Conservation (phyloP, 495 filamentous ascomycete species). For the Bathelium albidoporum region DNA sequence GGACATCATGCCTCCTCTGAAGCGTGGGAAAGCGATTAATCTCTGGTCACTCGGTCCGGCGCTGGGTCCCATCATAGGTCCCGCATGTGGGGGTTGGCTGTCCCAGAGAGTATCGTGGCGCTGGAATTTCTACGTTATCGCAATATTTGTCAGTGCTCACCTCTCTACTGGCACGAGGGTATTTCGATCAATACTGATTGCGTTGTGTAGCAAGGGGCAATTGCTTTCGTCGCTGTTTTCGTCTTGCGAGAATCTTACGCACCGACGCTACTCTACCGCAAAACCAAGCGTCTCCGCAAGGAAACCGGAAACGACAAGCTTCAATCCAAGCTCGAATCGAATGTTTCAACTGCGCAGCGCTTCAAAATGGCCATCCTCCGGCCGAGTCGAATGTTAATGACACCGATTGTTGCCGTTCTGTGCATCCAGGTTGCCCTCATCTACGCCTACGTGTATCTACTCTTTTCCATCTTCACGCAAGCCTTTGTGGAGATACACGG, state of each 20-base stretch:
- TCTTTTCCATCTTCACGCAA: constrained; percentile 40
- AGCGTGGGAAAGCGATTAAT: constrained; percentile 23
- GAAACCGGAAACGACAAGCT: constrained; percentile 23
- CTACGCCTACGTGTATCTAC: constrained; percentile 24
- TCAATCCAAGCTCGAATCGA: constrained; percentile 31
- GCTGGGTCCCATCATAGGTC: constrained; percentile 24
- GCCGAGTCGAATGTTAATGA: constrained; percentile 42
- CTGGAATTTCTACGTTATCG: constrained; percentile 15
- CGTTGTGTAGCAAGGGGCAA: constrained; percentile 8
- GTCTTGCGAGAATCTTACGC: constrained; percentile 22
- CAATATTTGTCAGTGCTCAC: constrained; percentile 10
- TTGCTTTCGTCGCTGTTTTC: constrained; percentile 6
- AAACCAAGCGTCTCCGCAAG: constrained; percentile 19
- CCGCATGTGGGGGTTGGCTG: constrained; percentile 16
- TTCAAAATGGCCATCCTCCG: constrained; percentile 32
- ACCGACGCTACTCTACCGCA: constrained; percentile 16
- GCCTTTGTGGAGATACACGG: constrained; percentile 45
- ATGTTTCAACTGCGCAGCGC: constrained; percentile 19
- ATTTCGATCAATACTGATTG: not conserved
- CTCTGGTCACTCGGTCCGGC: constrained; percentile 25
- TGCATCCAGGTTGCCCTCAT: constrained; percentile 8
- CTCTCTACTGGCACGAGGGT: constrained; percentile 22
- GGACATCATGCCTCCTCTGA: constrained; percentile 19
- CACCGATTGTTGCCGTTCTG: constrained; percentile 15
- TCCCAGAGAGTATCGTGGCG: not conserved